Evolutionary conservation across 1,139 yeast genomes (phyloP), one percentile per base, ranked within the genome.

Genomic region (Yamadazyma conglobata): DNA sequence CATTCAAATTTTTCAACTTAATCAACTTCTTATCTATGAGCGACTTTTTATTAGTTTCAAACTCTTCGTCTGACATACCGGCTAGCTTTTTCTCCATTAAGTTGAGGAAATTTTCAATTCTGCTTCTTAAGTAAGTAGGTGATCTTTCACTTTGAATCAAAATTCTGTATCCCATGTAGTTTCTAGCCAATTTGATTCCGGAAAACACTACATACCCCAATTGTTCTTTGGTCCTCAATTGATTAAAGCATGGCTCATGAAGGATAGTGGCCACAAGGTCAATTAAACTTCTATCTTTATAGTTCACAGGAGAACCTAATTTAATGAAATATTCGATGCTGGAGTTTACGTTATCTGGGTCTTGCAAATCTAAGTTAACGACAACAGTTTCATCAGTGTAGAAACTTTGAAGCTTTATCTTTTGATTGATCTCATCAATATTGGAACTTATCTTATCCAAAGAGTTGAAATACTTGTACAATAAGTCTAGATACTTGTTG

Each of bases 201-300:
- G 93, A 79, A 52, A 86, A 87, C 0, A 91, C 98, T 37, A 91
- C 88, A 50, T 79, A 79, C 0, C 85, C 87, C 28, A 81, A 54
- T 43, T 91, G 97, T 56, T 91, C 98, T 47, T 86, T 81, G 3
- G 98, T 91, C 56, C 98, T 73, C 35, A 91, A 69, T 42, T 84
- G 86, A 52, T 86, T 81, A 56, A 91, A 91, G 33, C 89, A 84
- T 2, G 96, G 96, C 52, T 89, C 97, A 40, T 74, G 77, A 29
- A 83, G 65, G 39, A 88, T 70, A 34, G 85, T 88, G 0, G 82
- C 73, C 29, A 87, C 56, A 32, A 91, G 59, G 31, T 83, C 88
- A 12, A 82, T 67, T 32, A 75, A 51, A 0, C 87, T 62, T 27
- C 67, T 51, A 19, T 52, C 36, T 24, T 47, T 51, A 12, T 45